Percentiles rank a stretch among this genome's conserved stretches.
These are phyloP conservation scores for Herpetospermum pedunculosum DNA, from an alignment of 306 rosid species.

Conservation along the genomic window DNA sequence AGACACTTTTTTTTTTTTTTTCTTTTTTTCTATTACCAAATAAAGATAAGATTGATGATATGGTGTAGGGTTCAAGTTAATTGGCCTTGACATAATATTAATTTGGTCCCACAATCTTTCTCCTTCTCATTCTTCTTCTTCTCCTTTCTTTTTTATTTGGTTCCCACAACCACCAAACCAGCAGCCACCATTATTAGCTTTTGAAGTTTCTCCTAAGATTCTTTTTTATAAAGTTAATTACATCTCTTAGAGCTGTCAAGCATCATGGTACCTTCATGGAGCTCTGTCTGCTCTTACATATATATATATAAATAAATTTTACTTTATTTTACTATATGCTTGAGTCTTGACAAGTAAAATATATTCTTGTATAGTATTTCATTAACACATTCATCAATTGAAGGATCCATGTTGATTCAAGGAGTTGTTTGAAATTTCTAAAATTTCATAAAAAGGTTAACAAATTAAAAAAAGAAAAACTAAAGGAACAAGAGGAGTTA, in stretches of 20 bases:
- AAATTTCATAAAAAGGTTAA: neutral
- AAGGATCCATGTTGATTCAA: neutral
- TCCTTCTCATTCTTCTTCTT: neutral
- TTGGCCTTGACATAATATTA: neutral
- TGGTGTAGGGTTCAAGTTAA: conserved; percentile 11
- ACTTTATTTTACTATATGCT: no score
- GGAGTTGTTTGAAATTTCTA: neutral
- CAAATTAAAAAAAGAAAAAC: neutral
- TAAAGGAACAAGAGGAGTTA: neutral
- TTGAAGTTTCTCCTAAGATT: conserved; percentile 4
- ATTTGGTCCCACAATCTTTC: neutral
- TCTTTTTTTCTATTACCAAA: neutral
- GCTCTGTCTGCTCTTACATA: neutral
- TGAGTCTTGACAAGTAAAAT: neutral
- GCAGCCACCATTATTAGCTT: conserved; percentile 8
- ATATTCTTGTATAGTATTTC: neutral
- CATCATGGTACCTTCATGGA: neutral
- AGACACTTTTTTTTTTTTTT: neutral
- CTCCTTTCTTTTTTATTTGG: neutral
- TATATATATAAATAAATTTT: neutral
- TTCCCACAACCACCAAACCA: conserved; percentile 7
- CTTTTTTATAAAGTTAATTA: neutral
- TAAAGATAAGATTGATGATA: neutral
- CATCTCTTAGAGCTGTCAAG: conserved; percentile 4
- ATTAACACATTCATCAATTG: no score